Conservation (phyloP, 306 rosid genomes). For the Albizia julibrissin region DNA sequence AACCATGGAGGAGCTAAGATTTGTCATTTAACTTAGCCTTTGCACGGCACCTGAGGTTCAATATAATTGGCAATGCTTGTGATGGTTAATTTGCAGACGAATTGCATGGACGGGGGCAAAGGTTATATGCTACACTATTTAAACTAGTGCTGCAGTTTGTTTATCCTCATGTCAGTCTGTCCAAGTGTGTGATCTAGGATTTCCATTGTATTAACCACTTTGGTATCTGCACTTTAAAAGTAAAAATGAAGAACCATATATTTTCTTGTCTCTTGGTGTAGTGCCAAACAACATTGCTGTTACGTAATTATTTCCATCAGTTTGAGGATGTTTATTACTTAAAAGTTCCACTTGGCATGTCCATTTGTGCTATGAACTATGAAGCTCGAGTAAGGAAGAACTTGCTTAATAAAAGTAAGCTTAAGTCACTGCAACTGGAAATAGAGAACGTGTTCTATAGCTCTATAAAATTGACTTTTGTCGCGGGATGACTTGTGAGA, state of each 20-base stretch:
- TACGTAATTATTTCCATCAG: background rate
- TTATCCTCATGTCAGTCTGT: background rate
- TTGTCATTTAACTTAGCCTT: slow-evolving; percentile 12
- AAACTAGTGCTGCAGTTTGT: slow-evolving; percentile 17
- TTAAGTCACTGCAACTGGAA: background rate
- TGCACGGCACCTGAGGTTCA: slow-evolving; percentile 25
- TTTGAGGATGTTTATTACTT: slow-evolving; percentile 12
- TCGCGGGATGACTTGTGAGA: background rate
- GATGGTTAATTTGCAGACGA: slow-evolving; percentile 29
- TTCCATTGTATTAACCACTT: slow-evolving; percentile 20
- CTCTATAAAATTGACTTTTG: background rate
- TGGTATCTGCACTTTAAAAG: background rate
- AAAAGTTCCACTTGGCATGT: background rate
- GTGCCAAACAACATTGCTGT: background rate
- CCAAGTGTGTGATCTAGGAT: slow-evolving; percentile 27
- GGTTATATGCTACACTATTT: background rate
- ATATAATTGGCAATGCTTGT: slow-evolving; percentile 27
- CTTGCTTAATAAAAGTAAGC: background rate
- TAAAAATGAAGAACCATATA: slow-evolving; percentile 11
- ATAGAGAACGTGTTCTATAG: background rate
- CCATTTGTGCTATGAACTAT: background rate
- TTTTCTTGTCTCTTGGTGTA: slow-evolving; percentile 20
- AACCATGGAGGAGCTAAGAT: slow-evolving; percentile 28
- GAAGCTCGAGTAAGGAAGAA: background rate
- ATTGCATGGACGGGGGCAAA: slow-evolving; percentile 14